Percentiles rank a stretch among this genome's conserved stretches.
Conservation (phyloP, 1,284 basidiomycete species). For the Entoloma clypeatum region DNA sequence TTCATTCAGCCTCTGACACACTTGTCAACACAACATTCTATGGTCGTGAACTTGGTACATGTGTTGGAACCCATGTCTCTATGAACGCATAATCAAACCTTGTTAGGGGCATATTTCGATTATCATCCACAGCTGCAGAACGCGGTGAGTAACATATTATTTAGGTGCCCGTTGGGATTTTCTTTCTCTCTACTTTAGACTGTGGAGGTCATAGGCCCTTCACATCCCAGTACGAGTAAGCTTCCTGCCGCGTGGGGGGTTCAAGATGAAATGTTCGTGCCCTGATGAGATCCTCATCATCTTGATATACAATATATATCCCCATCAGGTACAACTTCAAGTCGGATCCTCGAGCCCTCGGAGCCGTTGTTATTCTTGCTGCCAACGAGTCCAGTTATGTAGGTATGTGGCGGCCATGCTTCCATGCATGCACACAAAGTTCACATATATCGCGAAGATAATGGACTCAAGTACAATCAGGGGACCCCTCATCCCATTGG, state of each 20-base stretch:
- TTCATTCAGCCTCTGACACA: slow-evolving; percentile 70
- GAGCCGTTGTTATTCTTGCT: slow-evolving; percentile 62
- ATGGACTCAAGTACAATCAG: slow-evolving; percentile 53
- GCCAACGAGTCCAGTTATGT: slow-evolving; percentile 66
- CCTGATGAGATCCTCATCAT: neutral
- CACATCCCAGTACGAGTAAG: slow-evolving; percentile 64
- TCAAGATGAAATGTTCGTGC: slow-evolving; percentile 52
- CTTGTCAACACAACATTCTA: slow-evolving; percentile 67
- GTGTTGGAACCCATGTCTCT: neutral
- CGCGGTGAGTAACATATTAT: slow-evolving; percentile 39
- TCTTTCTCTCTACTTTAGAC: slow-evolving; percentile 39
- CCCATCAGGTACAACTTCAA: slow-evolving; percentile 68
- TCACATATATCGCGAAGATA: slow-evolving; percentile 45
- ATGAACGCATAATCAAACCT: neutral
- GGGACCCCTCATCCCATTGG: slow-evolving; percentile 65
- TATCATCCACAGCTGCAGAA: slow-evolving; percentile 69
- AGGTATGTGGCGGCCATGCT: slow-evolving; percentile 35
- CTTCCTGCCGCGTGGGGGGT: slow-evolving; percentile 65
- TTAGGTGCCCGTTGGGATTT: neutral
- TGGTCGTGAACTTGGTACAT: slow-evolving; percentile 36
- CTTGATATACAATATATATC: neutral
- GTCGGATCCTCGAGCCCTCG: slow-evolving; percentile 65
- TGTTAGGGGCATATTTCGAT: slow-evolving; percentile 64
- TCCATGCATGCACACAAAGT: slow-evolving; percentile 1
- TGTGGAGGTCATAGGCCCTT: slow-evolving; percentile 55